Evolutionary conservation across 73 alveolate genomes (phyloP), one percentile per base, ranked within the genome.

Genomic region (Paramecium sonneborni): DNA sequence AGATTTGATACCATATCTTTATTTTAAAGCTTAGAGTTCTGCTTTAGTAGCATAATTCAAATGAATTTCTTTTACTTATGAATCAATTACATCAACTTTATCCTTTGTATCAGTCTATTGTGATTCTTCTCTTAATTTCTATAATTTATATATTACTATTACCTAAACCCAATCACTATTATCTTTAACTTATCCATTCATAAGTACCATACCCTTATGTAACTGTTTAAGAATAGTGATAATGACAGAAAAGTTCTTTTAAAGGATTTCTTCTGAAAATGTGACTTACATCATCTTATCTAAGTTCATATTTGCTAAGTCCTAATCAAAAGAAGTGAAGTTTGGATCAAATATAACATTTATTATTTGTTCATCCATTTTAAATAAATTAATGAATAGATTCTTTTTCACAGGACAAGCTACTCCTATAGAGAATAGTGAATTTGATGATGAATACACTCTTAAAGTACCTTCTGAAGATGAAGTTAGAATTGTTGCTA

Each of bases 301-400:
- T 23, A 79, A 14, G 28, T 14, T 23, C 90, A 79, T 39, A 20
- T 32, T 39, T n/a, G 76, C 28, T 43, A 79, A 24, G 41, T 79
- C 90, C 43, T 79, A 26, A 43, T 79, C 90, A 79, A 79, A 79
- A n/a, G 90, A 79, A 30, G 69, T 39, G 90, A 79, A 79, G 72
- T 46, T 79, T 6, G 90, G 90, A 44, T 79, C 90, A 43, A 79
- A 79, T 30, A 79, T 44, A n/a, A 79, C 90, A 79, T 79, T 79
- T 18, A 79, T 79, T 41, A 79, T 30, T 46, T 79, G 23, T 39
- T 79, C 90, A 34, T 79, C 90, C 69, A 46, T 46, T 46, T 30
- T 72, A 35, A 72, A 28, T 72, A 34, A 72, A 35, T 35, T 72
- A 72, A 72, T 72, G 86, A 72, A 72, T 72, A 35, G 55, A 32